Evolutionary conservation across 1,284 basidiomycete species (phyloP).

Genomic region (Rugosomyces carneus): DNA sequence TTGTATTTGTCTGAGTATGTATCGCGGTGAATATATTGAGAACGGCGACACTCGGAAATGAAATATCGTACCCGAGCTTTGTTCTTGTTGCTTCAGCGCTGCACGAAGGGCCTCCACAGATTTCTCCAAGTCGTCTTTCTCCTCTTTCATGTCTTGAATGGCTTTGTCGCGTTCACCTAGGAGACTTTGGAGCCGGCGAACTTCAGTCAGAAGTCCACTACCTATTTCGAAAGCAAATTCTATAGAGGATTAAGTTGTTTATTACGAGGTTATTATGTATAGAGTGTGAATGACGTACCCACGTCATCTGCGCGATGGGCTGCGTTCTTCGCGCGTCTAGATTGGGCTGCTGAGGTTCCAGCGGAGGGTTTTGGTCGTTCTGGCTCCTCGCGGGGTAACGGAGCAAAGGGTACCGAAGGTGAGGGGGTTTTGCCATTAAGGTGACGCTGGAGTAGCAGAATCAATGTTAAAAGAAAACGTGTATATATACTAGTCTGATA

Average conservation of each 20-base stretch:
- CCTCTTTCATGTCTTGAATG: slow-evolving; percentile 81
- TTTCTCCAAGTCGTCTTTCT: slow-evolving; percentile 79
- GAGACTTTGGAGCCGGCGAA: slow-evolving; percentile 81
- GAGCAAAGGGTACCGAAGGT: slow-evolving; percentile 30
- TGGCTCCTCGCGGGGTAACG: slow-evolving; percentile 37
- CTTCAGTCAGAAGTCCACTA: slow-evolving; percentile 83
- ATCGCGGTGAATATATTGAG: slow-evolving; percentile 3
- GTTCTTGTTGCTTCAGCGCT: slow-evolving; percentile 71
- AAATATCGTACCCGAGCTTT: slow-evolving; percentile 56
- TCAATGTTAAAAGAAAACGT: slow-evolving; percentile 2
- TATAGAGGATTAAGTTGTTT: slow-evolving; percentile 25
- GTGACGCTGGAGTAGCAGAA: slow-evolving; percentile 22
- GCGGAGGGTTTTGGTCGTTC: slow-evolving; percentile 39
- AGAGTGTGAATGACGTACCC: slow-evolving; percentile 43
- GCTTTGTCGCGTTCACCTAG: slow-evolving; percentile 86
- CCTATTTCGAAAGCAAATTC: slow-evolving; percentile 97
- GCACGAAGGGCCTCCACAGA: slow-evolving; percentile 65
- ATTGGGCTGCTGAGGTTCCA: slow-evolving; percentile 62
- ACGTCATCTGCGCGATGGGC: slow-evolving; percentile 81
- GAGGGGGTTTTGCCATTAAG: slow-evolving; percentile 31
- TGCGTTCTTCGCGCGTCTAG: slow-evolving; percentile 78
- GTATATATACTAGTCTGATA: neutral
- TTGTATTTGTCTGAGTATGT: slow-evolving; percentile 69
- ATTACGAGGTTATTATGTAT: slow-evolving; percentile 13
- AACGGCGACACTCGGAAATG: slow-evolving; percentile 6